Evolutionary conservation across 2,329 filamentous ascomycete species (phyloP), one percentile per base, ranked within the genome.

Genomic region (Rhynchosporium secalis): DNA sequence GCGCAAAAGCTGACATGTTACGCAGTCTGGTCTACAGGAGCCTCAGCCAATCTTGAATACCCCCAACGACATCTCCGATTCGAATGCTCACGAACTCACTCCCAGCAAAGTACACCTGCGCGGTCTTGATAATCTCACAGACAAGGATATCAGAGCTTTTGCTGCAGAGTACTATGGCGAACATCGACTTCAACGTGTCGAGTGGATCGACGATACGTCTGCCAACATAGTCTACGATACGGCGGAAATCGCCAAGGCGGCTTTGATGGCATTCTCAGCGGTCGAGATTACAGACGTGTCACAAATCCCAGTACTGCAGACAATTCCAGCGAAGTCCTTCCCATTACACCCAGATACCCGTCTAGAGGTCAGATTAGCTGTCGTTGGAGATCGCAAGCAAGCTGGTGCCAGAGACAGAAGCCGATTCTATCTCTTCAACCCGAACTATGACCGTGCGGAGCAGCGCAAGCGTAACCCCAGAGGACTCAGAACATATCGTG

Each of bases 151-250:
- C 70, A 88, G 89, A 69, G 80, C 83, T 63, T 97, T 92, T 70
- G 85, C 91, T 8, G 77, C 80, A 54, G 82, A 90, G 66, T 84
- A 95, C 74, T 92, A 84, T 71, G 78, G 81, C 41, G 74, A 76
- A 13, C 79, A 81, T 60, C 72, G 78, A 58, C 79, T 87, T 61
- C 79, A 83, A 61, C 82, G 84, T 65, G 81, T 97, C 66, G 92
- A 98, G 77, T 99, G 95, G 95, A 92, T 99, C 68, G 91, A 98
- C 74, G 95, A 99, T 75, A 87, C 86, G 6, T 94, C 92, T 0
- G 91, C 92, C 65, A 98, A 98, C 73, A 80, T 97, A 58, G 76
- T 96, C 58, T 98, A 95, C 77, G 79, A 77, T 45, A 81, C 81
- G 6, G 79, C 85, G 13, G 72, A 75, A 29, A 73, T 75, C 6